These are phyloP conservation scores for Quercus tomentella DNA, from an alignment of 331 rosid genomes.

Conservation along the genomic window DNA sequence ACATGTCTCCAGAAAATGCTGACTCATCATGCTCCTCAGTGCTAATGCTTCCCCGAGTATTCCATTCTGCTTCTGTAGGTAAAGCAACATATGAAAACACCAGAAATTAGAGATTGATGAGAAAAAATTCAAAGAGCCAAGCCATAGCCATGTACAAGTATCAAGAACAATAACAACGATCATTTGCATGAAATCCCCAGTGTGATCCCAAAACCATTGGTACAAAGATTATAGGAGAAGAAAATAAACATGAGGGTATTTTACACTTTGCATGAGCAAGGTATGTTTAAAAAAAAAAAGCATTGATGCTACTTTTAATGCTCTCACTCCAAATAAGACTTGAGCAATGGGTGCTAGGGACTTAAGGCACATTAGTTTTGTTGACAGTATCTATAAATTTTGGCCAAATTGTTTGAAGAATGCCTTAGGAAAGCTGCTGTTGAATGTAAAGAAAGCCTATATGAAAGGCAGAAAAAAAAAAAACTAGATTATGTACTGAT, in stretches of 20 bases:
- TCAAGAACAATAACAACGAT: not conserved
- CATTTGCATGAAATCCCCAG: not conserved
- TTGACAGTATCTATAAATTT: too few relatives aligned
- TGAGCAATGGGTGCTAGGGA: too few relatives aligned
- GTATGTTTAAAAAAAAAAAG: too few relatives aligned
- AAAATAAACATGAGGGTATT: not conserved
- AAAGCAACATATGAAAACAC: conserved; percentile 31
- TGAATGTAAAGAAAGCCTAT: too few relatives aligned
- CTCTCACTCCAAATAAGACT: too few relatives aligned
- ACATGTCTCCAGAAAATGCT: conserved; percentile 59
- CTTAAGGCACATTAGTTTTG: too few relatives aligned
- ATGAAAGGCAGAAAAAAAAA: too few relatives aligned
- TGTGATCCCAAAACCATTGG: not conserved
- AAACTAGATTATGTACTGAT: too few relatives aligned
- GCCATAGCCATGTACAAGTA: not conserved
- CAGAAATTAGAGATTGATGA: conserved; percentile 8
- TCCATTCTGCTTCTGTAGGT: conserved; percentile 50
- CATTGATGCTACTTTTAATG: too few relatives aligned
- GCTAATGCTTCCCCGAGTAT: conserved; percentile 55
- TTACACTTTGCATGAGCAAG: not conserved
- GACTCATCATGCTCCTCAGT: conserved; percentile 67
- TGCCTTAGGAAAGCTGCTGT: too few relatives aligned
- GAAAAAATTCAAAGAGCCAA: not conserved
- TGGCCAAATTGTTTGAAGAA: too few relatives aligned
- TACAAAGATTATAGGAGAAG: not conserved